These are phyloP conservation scores for Peniophora sp. DNA, from an alignment of 1,284 basidiomycete genomes.

Conservation along the genomic window DNA sequence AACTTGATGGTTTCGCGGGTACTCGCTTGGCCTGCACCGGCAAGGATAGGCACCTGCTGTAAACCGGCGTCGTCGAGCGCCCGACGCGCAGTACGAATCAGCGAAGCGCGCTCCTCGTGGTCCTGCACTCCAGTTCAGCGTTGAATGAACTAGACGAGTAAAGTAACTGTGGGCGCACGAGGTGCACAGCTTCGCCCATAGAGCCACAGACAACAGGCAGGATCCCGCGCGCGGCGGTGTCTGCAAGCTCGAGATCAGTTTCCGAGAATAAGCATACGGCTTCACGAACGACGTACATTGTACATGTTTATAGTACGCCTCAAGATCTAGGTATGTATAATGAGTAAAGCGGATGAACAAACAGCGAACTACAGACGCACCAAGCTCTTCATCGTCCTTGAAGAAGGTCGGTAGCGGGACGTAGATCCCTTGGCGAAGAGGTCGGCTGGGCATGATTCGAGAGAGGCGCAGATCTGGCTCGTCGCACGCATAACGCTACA, in stretches of 20 bases:
- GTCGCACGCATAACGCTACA: too few relatives aligned
- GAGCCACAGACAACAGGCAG: constrained; percentile 75
- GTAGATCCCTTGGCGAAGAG: constrained; percentile 70
- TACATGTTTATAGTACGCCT: constrained; percentile 65
- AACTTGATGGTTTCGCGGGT: constrained; percentile 75
- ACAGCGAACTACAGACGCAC: constrained; percentile 30
- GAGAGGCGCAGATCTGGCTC: too few relatives aligned
- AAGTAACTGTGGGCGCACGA: too few relatives aligned
- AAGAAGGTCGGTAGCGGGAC: constrained; percentile 86
- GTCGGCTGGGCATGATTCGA: constrained; percentile 22
- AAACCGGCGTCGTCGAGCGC: constrained; percentile 65
- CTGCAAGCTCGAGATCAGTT: too few relatives aligned
- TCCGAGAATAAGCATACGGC: too few relatives aligned
- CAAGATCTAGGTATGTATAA: neutral
- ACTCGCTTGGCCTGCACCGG: constrained; percentile 75
- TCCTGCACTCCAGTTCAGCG: too few relatives aligned
- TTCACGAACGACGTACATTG: constrained; percentile 58
- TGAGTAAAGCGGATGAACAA: neutral
- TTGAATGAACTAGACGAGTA: too few relatives aligned
- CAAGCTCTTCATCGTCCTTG: constrained; percentile 69
- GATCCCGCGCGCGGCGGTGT: constrained; percentile 61
- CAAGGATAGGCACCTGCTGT: constrained; percentile 57
- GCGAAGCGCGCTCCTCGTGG: constrained; percentile 55
- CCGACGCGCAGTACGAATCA: constrained; percentile 64
- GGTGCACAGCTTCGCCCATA: constrained; percentile 76